A percentile compares a stretch with the other conserved stretches of the same genome.
Conservation (phyloP, 495 filamentous ascomycete species). For the Podospora conica region DNA sequence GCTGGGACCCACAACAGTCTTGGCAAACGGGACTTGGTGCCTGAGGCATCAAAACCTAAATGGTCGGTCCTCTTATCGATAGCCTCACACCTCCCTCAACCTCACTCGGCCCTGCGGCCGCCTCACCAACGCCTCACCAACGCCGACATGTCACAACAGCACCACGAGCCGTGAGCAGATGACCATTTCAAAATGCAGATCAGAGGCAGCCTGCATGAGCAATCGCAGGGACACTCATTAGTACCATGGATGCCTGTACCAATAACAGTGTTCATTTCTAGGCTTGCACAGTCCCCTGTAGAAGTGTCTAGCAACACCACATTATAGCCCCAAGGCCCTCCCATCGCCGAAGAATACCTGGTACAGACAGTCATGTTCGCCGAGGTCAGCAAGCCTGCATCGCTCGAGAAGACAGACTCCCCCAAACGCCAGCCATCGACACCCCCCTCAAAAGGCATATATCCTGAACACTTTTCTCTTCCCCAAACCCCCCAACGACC, state of each 20-base stretch:
- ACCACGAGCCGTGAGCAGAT: not conserved
- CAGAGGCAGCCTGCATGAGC: not conserved
- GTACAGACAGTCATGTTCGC: not conserved
- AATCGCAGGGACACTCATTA: too few relatives aligned
- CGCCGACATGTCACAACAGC: not conserved
- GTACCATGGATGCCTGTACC: not conserved
- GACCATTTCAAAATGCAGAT: not conserved
- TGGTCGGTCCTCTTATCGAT: not conserved
- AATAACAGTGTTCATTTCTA: not conserved
- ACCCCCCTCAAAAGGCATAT: conserved; percentile 3
- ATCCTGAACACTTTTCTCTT: conserved; percentile 11
- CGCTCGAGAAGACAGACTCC: not conserved
- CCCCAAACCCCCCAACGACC: too few relatives aligned
- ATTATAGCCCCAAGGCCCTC: not conserved
- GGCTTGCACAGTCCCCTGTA: not conserved
- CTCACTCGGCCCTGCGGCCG: not conserved
- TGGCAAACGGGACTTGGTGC: not conserved
- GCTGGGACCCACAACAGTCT: not conserved
- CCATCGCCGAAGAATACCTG: not conserved
- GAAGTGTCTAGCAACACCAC: not conserved
- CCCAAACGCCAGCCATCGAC: not conserved
- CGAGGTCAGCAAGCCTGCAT: not conserved
- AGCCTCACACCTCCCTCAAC: not conserved
- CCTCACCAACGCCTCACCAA: not conserved
- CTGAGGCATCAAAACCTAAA: not conserved